These are phyloP conservation scores for Fusarium annulatum DNA, from an alignment of 2,329 filamentous ascomycete genomes.

Conservation along the genomic window DNA sequence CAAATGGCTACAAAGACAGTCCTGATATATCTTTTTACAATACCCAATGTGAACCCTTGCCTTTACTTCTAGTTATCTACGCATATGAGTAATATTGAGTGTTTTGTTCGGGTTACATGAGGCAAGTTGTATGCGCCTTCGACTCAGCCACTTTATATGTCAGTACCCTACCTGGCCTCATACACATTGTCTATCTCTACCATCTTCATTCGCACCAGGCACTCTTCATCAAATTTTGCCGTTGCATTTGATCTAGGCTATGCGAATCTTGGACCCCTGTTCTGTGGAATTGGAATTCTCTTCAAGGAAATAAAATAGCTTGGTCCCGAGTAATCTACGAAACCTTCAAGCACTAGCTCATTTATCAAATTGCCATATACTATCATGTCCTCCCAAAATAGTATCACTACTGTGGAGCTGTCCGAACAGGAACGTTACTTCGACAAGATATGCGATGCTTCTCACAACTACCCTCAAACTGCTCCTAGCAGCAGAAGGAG, in stretches of 20 bases:
- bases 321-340: not conserved
- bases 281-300: not conserved
- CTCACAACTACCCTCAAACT: not conserved
- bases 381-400: not conserved
- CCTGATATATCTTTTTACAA: not conserved
- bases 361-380: not conserved
- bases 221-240: not conserved
- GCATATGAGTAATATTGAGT: not conserved
- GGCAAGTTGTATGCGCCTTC: not conserved
- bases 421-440: not conserved
- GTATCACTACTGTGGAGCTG: not conserved
- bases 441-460: not conserved
- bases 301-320: not conserved
- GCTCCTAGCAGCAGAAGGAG: not conserved
- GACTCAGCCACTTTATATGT: not conserved
- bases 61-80: not conserved
- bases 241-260: not conserved
- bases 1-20: not conserved
- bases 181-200: not conserved
- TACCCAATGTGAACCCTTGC: not conserved
- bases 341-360: not conserved
- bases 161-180: not conserved
- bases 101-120: not conserved
- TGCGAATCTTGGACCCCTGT: not conserved
- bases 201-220: not conserved